phyloP scores from a whole-genome alignment of 441 rosid genomes.

The Populus hybrid region DNA sequence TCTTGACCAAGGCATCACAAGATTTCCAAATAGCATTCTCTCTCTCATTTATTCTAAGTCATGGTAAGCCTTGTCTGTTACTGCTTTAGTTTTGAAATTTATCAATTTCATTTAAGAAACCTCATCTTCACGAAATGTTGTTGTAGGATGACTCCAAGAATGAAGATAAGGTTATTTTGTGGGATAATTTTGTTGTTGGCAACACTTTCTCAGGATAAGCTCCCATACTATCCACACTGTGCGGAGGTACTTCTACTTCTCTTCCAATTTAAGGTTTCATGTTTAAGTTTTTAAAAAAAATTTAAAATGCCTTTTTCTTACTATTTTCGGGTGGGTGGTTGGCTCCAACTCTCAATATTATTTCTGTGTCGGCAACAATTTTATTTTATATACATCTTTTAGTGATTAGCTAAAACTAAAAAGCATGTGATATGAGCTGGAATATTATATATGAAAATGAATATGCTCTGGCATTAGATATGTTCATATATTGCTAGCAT shows the following conservation, averaged over 20 bases:
- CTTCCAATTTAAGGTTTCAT: neutral
- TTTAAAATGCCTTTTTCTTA: neutral
- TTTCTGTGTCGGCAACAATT: neutral
- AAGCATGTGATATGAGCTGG: neutral
- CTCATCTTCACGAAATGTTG: constrained; percentile 10
- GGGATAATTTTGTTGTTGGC: constrained; percentile 56
- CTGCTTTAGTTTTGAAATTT: constrained; percentile 6
- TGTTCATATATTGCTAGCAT: neutral
- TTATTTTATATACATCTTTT: neutral
- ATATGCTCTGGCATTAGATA: neutral
- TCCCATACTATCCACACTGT: constrained; percentile 56
- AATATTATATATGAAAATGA: neutral
- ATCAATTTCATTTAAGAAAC: neutral
- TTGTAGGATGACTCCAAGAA: constrained; percentile 59
- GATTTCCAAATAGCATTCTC: constrained; percentile 48
- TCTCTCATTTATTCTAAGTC: constrained; percentile 44
- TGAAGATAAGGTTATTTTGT: constrained; percentile 46
- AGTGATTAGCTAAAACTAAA: neutral
- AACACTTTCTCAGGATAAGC: constrained; percentile 66
- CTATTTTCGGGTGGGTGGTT: neutral
- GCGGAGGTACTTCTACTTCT: constrained; percentile 44
- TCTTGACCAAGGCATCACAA: constrained; percentile 42
- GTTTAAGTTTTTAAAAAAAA: neutral
- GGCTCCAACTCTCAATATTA: too few species aligned
- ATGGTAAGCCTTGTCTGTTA: constrained; percentile 44